These are phyloP conservation scores for Geotrichum phurueaensis DNA, from an alignment of 1,139 yeast species.

Conservation along the genomic window DNA sequence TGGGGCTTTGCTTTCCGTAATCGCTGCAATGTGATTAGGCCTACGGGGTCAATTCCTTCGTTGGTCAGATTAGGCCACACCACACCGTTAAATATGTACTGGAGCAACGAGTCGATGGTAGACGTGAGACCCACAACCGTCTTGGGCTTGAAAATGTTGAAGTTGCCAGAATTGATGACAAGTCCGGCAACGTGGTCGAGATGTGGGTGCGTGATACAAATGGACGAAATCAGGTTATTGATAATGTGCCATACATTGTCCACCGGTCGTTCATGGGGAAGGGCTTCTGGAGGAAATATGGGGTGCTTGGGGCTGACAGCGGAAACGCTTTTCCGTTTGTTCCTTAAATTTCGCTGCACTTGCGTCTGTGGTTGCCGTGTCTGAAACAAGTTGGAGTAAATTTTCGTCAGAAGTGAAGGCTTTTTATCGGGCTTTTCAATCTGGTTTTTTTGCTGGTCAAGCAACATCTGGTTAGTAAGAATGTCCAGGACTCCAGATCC, in stretches of 20 bases:
- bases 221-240: conserved; percentile 35
- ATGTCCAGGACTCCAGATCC: conserved; percentile 51
- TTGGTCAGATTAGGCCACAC: conserved; percentile 73
- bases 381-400: conserved; percentile 8
- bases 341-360: conserved; percentile 6
- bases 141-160: conserved; percentile 38
- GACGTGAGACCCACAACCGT: conserved; percentile 48
- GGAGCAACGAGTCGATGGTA: conserved; percentile 50
- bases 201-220: conserved; percentile 76
- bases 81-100: conserved; percentile 61
- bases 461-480: conserved; percentile 30
- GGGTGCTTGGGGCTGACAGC: background rate
- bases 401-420: background rate
- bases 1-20: conserved; percentile 17
- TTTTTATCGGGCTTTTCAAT: background rate
- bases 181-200: conserved; percentile 71
- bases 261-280: conserved; percentile 27
- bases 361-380: conserved; percentile 4
- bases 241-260: conserved; percentile 36
- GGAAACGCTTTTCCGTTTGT: background rate
- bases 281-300: conserved; percentile 19
- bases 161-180: conserved; percentile 65
- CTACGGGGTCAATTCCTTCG: conserved; percentile 32
- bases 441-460: background rate
- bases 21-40: conserved; percentile 26